Conservation (phyloP, 352 stramenopile species). For the Phytophthora multivora region DNA sequence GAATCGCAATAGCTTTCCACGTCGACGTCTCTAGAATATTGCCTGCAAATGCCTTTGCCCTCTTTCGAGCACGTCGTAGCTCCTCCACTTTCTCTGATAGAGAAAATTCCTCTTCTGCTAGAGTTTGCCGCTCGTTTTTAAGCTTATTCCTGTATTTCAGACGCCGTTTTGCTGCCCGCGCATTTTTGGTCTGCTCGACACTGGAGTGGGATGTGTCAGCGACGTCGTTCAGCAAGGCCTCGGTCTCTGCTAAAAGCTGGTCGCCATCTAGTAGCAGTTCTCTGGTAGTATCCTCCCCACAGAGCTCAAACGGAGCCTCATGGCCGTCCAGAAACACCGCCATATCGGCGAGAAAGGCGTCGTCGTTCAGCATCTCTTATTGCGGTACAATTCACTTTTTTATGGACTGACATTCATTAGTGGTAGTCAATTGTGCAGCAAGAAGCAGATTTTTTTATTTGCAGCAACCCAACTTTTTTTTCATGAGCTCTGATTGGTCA, state of each 20-base stretch:
- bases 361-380: conserved; percentile 2
- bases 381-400: background rate
- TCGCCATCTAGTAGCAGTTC: conserved; percentile 10
- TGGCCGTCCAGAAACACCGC: conserved; percentile 4
- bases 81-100: conserved; percentile 18
- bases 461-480: too few species aligned
- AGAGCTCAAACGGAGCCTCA: background rate
- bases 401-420: too few species aligned
- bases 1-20: conserved; percentile 26
- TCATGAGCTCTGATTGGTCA: too few species aligned
- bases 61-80: conserved; percentile 15
- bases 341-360: conserved; percentile 12
- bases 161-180: conserved; percentile 19
- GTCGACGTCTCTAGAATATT: background rate
- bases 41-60: conserved; percentile 3
- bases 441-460: too few species aligned
- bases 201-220: background rate
- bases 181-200: background rate
- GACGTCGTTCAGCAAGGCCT: conserved; percentile 4
- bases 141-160: conserved; percentile 34
- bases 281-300: background rate
- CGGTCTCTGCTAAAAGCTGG: conserved; percentile 22
- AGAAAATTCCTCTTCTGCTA: conserved; percentile 20
- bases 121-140: conserved; percentile 27
- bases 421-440: too few species aligned